Base-by-base conservation (phyloP, 1,284 basidiomycete genomes). In the Schizophyllum amplum region DNA sequence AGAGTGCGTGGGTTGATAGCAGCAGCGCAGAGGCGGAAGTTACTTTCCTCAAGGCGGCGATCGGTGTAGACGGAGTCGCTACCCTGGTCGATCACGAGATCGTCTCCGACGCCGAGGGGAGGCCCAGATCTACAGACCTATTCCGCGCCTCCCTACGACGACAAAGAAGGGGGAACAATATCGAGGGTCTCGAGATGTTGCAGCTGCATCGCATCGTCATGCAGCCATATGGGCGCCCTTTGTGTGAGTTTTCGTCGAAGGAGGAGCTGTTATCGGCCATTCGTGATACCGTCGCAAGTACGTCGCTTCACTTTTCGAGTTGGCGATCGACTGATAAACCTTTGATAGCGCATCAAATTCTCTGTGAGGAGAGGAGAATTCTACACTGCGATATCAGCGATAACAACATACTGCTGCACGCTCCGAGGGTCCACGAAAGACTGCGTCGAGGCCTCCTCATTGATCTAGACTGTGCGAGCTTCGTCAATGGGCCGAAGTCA, bases 231-330 rank as follows among this genome's bases (percentile, higher is more conserved):
- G 57, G 46, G 2, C 25, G 22, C 5, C 7, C 54, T 5, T 33
- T 60, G 4, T 24, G 42, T 21, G n/a, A 42, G 1, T 60, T 60
- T 21, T 21, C 20, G 5, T 49, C 25, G 13, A 24, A 42, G 1
- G 58, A 56, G 46, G 59, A 60, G 24, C 54, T 60, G 17, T 47
- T 60, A 13, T 55, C 54, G 24, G 52, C 53, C 21, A 56, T 58
- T 26, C 54, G 58, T 33, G 57, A 60, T 25, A 55, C 27, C 9
- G 52, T 60, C 20, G 46, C 17, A 54, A 54, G 59, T 60, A 24
- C 23, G 53, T n/a, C 24, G 21, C 1, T 3, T 48, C 15, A 5
- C 24, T 22, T 26, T 2, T 24, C 9, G 5, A 21, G 4, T 55
- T 1, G 5, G 17, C 42, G 21, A 3, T 47, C 22, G 7, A 26